These are phyloP conservation scores for Taphrina communis DNA, from an alignment of 1,139 yeast species.

Conservation along the genomic window DNA sequence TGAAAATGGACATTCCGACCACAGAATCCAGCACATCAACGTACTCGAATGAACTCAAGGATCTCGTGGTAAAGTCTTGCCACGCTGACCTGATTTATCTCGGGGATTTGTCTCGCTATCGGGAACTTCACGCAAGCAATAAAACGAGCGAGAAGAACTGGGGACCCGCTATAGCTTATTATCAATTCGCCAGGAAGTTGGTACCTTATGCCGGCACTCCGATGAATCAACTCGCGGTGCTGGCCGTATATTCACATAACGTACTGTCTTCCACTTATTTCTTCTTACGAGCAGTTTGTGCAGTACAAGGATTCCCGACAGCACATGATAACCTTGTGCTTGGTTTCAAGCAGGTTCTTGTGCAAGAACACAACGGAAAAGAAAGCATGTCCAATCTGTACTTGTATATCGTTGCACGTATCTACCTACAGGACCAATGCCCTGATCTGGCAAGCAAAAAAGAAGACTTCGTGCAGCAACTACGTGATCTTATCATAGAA, in stretches of 20 bases:
- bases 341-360: slow-evolving; percentile 44
- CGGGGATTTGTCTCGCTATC: slow-evolving; percentile 47
- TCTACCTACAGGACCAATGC: background rate
- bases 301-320: slow-evolving; percentile 44
- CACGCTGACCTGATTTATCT: slow-evolving; percentile 44
- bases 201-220: slow-evolving; percentile 46
- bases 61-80: slow-evolving; percentile 42
- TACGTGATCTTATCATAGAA: slow-evolving; percentile 28
- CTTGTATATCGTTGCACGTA: slow-evolving; percentile 10
- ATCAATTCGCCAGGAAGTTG: slow-evolving; percentile 45
- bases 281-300: slow-evolving; percentile 46
- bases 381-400: slow-evolving; percentile 10
- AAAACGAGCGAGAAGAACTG: slow-evolving; percentile 43
- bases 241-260: slow-evolving; percentile 43
- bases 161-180: slow-evolving; percentile 46
- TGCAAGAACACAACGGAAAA: background rate
- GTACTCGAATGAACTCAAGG: slow-evolving; percentile 16
- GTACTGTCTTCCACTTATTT: slow-evolving; percentile 45
- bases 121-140: slow-evolving; percentile 43
- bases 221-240: slow-evolving; percentile 47
- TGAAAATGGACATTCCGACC: slow-evolving; percentile 36
- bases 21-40: background rate
- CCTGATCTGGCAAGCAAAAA: slow-evolving; percentile 10
- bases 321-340: slow-evolving; percentile 45
- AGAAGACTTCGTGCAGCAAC: background rate